Evolutionary conservation across 768 basidiomycete genomes (phyloP).

Genomic region (Tephrocybe sp.): DNA sequence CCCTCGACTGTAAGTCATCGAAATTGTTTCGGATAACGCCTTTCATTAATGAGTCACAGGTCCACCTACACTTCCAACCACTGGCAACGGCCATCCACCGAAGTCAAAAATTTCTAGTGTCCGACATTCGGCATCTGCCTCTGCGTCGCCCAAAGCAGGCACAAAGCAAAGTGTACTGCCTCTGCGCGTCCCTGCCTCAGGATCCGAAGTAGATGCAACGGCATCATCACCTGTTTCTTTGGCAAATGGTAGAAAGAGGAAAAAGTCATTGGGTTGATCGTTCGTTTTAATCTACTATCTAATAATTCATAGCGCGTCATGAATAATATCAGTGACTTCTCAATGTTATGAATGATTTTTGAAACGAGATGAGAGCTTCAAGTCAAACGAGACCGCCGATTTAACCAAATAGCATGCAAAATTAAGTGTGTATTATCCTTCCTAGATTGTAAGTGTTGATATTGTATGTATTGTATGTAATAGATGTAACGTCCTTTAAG

Average conservation of each 20-base stretch:
- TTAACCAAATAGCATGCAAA: background rate
- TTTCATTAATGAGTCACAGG: slow-evolving; percentile 6
- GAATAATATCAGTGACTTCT: too few relatives aligned
- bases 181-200: background rate
- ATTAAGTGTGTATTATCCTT: background rate
- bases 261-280: slow-evolving; percentile 42
- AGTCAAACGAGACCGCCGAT: too few relatives aligned
- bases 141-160: slow-evolving; percentile 6
- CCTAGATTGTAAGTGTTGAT: background rate
- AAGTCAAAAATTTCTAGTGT: slow-evolving; percentile 5
- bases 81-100: slow-evolving; percentile 9
- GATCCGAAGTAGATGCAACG: background rate
- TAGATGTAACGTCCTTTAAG: background rate
- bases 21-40: background rate
- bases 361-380: too few relatives aligned
- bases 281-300: background rate
- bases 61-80: background rate
- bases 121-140: background rate
- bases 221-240: slow-evolving; percentile 22
- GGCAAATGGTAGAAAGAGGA: slow-evolving; percentile 54
- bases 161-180: slow-evolving; percentile 11
- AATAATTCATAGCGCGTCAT: too few relatives aligned
- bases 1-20: slow-evolving; percentile 38
- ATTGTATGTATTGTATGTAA: background rate
- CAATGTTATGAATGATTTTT: too few relatives aligned